Evolutionary conservation across 202 grass and related monocot genomes (phyloP), one percentile per base, ranked within the genome.

Genomic region (Bolboschoenoplectus hybrid): DNA sequence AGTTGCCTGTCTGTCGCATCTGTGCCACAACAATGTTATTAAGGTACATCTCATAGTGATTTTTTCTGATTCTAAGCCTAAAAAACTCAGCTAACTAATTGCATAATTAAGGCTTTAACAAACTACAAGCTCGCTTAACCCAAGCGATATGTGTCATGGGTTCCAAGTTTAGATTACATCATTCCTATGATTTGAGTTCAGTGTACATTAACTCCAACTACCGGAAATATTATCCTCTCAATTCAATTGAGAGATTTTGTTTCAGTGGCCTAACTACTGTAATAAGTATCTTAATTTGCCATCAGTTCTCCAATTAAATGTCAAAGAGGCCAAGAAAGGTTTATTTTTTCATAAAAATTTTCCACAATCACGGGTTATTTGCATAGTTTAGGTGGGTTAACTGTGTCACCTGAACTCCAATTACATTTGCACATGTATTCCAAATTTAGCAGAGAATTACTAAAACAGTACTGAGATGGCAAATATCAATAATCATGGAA

Each of bases 11-110:
- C 80, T 99, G 11, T 97, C 97, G 41, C 92, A 89, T 86, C 73
- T 99, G 65, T 84, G 90, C 72, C 97, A 99, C 77, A 88, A 64
- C 51, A 94, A 99, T 89, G 92, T 99, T 58, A 93, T 99, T 47
- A 99, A 97, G 93, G 97, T 99, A 91, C 63, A 9, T 55, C 6
- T 7, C 82, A 81, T 6, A 53, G 80, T 85, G 39, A 81, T 63
- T 71, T 79, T 87, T 11, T 88, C 81, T 26, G 52, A 81, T 88
- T 10, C 43, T 44, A 58, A 34, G 11, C 35, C 47, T 36, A 52
- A 32, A 88, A 73, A 36, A 62, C 2, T 76, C 4, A 66, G 50
- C 50, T 85, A 80, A 47, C 55, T 38, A 65, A 9, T 58, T 16
- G 17, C 63, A 41, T 67, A 44, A 12, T 84, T 87, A 75, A 70